Evolutionary conservation across 2,329 filamentous ascomycete species (phyloP), one percentile per base, ranked within the genome.

Genomic region (Clarireedia sp.): DNA sequence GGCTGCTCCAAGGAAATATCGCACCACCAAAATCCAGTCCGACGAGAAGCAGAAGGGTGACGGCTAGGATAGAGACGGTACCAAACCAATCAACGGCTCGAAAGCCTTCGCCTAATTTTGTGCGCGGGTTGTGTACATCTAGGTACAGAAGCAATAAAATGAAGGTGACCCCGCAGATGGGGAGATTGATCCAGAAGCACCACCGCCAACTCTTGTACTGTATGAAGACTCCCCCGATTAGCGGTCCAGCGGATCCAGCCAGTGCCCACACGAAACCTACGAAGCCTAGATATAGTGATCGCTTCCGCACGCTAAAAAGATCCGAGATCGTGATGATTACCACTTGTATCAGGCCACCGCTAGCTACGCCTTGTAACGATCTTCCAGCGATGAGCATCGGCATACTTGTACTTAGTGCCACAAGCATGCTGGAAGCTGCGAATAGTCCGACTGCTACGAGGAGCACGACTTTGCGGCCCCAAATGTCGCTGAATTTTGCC

Each of bases 21-120:
- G 87, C 79, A 48, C 89, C 90, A 52, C 90, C 90, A 60, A 91
- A 88, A 63, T 95, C 85, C 7, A 95, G 79, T 1, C 89, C 90
- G 45, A 95, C 81, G 3, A 95, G 80, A 62, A 95, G 76, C 85
- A 95, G 90, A 36, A 94, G 75, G 0, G 87, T 90, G 17, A 85
- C 86, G 43, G 84, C 86, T 24, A 92, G 79, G 67, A 95, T 81
- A 24, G 56, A 59, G 12, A 85, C 45, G 0, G 78, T 81, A 0
- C 87, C 86, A 12, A 74, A 60, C 78, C 78, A 81, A 62, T 81
- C 78, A 21, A 81, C 72, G 0, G 80, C 80, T 58, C 78, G 79
- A 8, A 88, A 68, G 0, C 85, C 85, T 38, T 79, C 71, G 33
- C 71, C 66, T 3, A 87, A 66, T 0, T 80, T 76, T 1, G 65